Percentiles rank a stretch among this genome's conserved stretches.
Conservation (phyloP, 768 basidiomycete species). For the Termitomyces sp. region DNA sequence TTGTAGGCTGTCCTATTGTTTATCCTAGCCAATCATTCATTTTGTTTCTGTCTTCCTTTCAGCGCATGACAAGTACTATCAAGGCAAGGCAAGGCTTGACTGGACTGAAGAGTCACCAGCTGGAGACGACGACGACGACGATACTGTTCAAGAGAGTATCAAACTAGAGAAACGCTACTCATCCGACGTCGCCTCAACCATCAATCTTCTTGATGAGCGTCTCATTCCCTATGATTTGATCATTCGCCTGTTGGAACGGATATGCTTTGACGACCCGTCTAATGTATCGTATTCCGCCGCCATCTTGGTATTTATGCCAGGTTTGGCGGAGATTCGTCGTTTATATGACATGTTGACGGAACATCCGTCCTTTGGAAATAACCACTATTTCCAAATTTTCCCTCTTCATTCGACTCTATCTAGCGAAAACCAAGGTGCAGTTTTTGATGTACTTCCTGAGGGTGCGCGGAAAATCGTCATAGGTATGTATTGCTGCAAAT, state of each 20-base stretch:
- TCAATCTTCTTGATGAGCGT: conserved; percentile 84
- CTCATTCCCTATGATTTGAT: conserved; percentile 91
- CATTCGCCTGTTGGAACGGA: conserved; percentile 68
- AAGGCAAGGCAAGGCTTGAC: conserved; percentile 56
- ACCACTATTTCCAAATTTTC: conserved; percentile 63
- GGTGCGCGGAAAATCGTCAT: conserved; percentile 92
- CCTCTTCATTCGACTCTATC: conserved; percentile 92
- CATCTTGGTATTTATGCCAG: conserved; percentile 90
- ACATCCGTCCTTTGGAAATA: conserved; percentile 65
- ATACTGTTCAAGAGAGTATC: conserved; percentile 31
- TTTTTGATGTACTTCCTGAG: conserved; percentile 80
- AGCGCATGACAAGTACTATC: conserved; percentile 63
- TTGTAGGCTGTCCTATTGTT: conserved; percentile 33
- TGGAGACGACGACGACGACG: conserved; percentile 66
- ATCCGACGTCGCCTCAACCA: conserved; percentile 60
- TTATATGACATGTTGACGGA: conserved; percentile 76
- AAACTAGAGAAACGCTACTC: conserved; percentile 82
- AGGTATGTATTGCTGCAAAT: conserved; percentile 38
- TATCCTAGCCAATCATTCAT: background rate
- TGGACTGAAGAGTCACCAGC: conserved; percentile 71
- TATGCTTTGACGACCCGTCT: conserved; percentile 64
- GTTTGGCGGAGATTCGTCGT: conserved; percentile 87
- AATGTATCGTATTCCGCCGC: conserved; percentile 65
- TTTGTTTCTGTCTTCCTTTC: conserved; percentile 1
- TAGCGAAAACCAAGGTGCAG: conserved; percentile 83